phyloP scores from a whole-genome alignment of 805 yeast genomes.

The Pichia pseudocactophila region DNA sequence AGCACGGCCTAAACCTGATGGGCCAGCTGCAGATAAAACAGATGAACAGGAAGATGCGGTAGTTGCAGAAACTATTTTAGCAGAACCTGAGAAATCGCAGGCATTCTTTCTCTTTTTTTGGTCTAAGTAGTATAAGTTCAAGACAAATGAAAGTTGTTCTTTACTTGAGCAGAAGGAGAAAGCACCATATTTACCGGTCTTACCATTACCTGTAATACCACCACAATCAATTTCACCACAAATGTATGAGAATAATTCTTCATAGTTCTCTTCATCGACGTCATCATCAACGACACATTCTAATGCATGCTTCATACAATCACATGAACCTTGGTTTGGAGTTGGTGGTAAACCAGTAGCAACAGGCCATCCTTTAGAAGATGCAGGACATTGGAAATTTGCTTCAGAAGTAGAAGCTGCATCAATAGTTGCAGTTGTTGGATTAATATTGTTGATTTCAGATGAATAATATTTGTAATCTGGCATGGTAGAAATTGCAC shows the following conservation, averaged over 20 bases:
- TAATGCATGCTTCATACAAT: conserved; percentile 49
- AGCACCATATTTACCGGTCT: conserved; percentile 59
- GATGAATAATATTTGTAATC: conserved; percentile 59
- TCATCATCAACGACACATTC: conserved; percentile 51
- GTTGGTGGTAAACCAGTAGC: conserved; percentile 68
- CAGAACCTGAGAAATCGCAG: conserved; percentile 66
- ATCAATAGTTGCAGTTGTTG: conserved; percentile 38
- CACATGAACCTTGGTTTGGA: conserved; percentile 56
- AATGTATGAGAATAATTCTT: conserved; percentile 45
- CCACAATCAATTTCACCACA: conserved; percentile 50
- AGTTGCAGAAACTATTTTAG: conserved; percentile 38
- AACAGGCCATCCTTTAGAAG: conserved; percentile 52
- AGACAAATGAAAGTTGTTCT: conserved; percentile 54
- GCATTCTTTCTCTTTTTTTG: conserved; percentile 39
- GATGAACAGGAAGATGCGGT: conserved; percentile 49
- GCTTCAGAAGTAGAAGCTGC: conserved; percentile 34
- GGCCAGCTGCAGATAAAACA: conserved; percentile 56
- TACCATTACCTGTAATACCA: conserved; percentile 56
- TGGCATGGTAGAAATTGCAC: conserved; percentile 46
- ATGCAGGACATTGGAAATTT: conserved; percentile 54
- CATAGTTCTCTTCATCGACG: conserved; percentile 49
- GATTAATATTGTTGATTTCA: conserved; percentile 46
- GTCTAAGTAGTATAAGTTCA: conserved; percentile 54
- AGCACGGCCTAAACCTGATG: conserved; percentile 56
- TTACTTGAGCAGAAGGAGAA: conserved; percentile 63